phyloP scores from a whole-genome alignment of 2,329 filamentous ascomycete species.

The Camptophora hylomeconis region DNA sequence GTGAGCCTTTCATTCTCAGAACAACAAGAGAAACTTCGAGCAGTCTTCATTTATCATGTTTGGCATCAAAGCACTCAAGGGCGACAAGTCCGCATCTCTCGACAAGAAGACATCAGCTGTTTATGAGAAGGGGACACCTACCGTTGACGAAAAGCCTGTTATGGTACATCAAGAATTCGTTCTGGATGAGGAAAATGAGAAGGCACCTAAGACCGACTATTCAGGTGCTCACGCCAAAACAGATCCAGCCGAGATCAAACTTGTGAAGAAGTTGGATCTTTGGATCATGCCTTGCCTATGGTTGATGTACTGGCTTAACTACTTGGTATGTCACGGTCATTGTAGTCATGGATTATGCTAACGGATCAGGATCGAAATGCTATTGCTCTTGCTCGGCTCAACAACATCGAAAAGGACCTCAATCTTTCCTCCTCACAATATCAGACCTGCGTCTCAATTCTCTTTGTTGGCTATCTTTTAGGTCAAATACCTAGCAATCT shows the following conservation, averaged over 20 bases:
- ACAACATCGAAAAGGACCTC: conserved; percentile 19
- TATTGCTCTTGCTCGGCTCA: conserved; percentile 21
- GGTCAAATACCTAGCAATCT: conserved; percentile 15
- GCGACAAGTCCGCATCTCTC: too few relatives aligned
- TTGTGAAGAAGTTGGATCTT: conserved; percentile 25
- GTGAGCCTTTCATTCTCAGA: too few relatives aligned
- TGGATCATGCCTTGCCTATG: conserved; percentile 29
- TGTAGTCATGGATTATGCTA: conserved; percentile 16
- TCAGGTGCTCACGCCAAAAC: conserved; percentile 28
- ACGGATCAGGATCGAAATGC: conserved; percentile 20
- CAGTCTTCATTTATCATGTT: too few relatives aligned
- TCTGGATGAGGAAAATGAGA: conserved; percentile 2
- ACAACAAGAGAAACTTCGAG: too few relatives aligned
- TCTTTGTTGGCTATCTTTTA: conserved; percentile 18
- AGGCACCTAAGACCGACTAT: conserved; percentile 21
- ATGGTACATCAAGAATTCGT: too few relatives aligned
- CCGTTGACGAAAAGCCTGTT: too few relatives aligned
- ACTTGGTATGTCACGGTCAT: conserved; percentile 25
- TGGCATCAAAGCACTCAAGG: too few relatives aligned
- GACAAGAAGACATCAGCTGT: too few relatives aligned
- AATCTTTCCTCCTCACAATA: conserved; percentile 19
- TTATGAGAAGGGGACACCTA: too few relatives aligned
- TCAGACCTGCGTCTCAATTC: conserved; percentile 20
- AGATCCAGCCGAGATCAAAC: conserved; percentile 24
- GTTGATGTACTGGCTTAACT: conserved; percentile 23